Conservation (phyloP, 345 rosid species). For the Raphanus raphanistrum region DNA sequence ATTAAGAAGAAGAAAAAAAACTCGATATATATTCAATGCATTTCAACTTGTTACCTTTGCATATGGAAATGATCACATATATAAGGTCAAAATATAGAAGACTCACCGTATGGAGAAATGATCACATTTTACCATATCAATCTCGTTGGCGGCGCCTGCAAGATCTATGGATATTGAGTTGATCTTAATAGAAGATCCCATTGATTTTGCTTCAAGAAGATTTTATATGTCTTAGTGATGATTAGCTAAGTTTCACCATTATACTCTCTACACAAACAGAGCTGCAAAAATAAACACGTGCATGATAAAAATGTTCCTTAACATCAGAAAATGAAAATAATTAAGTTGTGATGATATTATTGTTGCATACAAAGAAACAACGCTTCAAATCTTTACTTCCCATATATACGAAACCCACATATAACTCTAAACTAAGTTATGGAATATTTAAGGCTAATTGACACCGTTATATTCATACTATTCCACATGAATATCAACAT, state of each 20-base stretch:
- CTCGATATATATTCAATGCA: background rate
- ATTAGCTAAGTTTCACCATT: conserved; percentile 39
- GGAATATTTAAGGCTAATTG: background rate
- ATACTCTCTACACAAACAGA: conserved; percentile 30
- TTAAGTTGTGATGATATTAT: conserved; percentile 1
- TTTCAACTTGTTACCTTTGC: background rate
- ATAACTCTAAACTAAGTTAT: conserved; percentile 2
- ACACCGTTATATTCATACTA: conserved; percentile 2
- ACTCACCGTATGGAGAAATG: conserved; percentile 84
- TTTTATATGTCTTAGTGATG: conserved; percentile 30
- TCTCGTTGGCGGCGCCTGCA: conserved; percentile 39
- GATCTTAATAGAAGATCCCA: conserved; percentile 55
- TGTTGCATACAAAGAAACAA: conserved; percentile 10
- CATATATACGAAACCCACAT: conserved; percentile 17
- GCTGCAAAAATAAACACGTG: background rate
- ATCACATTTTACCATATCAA: conserved; percentile 46
- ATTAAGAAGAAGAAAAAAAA: background rate
- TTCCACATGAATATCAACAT: conserved; percentile 43
- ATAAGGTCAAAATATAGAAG: background rate
- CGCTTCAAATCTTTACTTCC: conserved; percentile 19
- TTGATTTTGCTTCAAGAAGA: conserved; percentile 36
- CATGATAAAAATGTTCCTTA: background rate
- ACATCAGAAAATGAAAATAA: background rate
- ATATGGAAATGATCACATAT: too few species aligned
- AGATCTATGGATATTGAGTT: conserved; percentile 69